Evolutionary conservation across 2,329 filamentous ascomycete species (phyloP).

Genomic region (Penicillium sclerotiorum): DNA sequence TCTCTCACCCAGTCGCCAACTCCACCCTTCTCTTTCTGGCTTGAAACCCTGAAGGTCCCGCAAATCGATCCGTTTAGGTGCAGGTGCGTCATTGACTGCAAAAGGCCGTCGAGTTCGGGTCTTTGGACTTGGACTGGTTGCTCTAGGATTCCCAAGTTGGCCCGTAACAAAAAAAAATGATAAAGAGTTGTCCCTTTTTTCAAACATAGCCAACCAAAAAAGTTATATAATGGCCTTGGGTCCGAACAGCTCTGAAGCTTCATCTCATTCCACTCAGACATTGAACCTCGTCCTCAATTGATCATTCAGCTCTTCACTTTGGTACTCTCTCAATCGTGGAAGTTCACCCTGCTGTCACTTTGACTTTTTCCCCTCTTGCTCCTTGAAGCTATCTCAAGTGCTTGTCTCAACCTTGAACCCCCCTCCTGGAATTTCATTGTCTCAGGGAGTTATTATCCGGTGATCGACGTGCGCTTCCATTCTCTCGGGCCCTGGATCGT

Average conservation of each 20-base stretch:
- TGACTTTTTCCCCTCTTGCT: too few relatives aligned
- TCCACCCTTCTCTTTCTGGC: background rate
- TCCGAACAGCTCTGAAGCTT: constrained; percentile 1
- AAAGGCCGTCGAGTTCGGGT: constrained; percentile 7
- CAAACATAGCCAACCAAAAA: background rate
- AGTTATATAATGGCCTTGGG: constrained; percentile 16
- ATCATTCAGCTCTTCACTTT: too few relatives aligned
- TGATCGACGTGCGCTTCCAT: constrained; percentile 24
- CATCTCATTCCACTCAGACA: background rate
- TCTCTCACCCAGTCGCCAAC: background rate
- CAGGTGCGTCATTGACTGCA: constrained; percentile 17
- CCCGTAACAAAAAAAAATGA: background rate
- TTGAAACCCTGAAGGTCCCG: background rate
- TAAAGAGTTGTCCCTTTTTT: background rate
- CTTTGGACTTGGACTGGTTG: constrained; percentile 9
- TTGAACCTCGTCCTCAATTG: background rate
- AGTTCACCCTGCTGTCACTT: too few relatives aligned
- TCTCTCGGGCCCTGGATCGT: constrained; percentile 20
- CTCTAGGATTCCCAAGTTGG: too few relatives aligned
- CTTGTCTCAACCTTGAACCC: background rate
- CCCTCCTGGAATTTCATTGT: too few relatives aligned
- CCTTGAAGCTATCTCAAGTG: too few relatives aligned
- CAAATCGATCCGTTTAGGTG: constrained; percentile 14
- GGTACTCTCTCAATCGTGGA: too few relatives aligned
- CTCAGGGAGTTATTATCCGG: constrained; percentile 18